Percentiles rank a stretch among this genome's conserved stretches.
Conservation (phyloP, 176 grass and related monocot genomes). For the Oryza meyeriana region DNA sequence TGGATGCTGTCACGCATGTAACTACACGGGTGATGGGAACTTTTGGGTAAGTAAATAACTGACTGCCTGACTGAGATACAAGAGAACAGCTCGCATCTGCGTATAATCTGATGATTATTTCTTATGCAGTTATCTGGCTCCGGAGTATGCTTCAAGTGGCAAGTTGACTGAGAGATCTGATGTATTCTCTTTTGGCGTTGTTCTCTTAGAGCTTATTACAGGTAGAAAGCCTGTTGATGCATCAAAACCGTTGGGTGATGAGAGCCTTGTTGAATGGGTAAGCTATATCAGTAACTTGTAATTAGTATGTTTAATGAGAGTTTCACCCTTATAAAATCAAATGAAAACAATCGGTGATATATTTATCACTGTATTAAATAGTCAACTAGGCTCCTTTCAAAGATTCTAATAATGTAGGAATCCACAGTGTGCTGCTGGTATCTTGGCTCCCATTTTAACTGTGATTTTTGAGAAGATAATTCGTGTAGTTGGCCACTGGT, state of each 20-base stretch:
- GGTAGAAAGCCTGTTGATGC: conserved; percentile 86
- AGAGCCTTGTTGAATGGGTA: conserved; percentile 99
- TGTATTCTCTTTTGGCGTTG: conserved; percentile 96
- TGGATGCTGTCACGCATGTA: conserved; percentile 86
- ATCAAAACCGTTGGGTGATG: conserved; percentile 77
- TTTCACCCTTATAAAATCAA: neutral
- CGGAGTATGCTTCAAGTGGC: conserved; percentile 91
- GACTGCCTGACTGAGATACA: neutral
- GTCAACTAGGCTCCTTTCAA: neutral
- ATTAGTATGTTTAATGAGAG: neutral
- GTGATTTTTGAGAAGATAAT: neutral
- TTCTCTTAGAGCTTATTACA: conserved; percentile 91
- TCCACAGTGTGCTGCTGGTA: neutral
- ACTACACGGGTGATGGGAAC: conserved; percentile 98
- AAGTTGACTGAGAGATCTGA: conserved; percentile 97
- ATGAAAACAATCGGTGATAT: neutral
- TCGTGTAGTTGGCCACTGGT: neutral
- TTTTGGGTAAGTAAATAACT: conserved; percentile 66
- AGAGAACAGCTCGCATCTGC: neutral
- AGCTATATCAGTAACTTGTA: conserved; percentile 17
- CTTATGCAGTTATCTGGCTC: conserved; percentile 73
- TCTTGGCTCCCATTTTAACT: neutral
- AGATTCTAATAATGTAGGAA: neutral
- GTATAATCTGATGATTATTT: conserved; percentile 10
- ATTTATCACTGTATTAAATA: conserved; percentile 12